A percentile compares a stretch with the other conserved stretches of the same genome.
phyloP scores from a whole-genome alignment of 352 stramenopile genomes.

The Thalassiosira sp. region DNA sequence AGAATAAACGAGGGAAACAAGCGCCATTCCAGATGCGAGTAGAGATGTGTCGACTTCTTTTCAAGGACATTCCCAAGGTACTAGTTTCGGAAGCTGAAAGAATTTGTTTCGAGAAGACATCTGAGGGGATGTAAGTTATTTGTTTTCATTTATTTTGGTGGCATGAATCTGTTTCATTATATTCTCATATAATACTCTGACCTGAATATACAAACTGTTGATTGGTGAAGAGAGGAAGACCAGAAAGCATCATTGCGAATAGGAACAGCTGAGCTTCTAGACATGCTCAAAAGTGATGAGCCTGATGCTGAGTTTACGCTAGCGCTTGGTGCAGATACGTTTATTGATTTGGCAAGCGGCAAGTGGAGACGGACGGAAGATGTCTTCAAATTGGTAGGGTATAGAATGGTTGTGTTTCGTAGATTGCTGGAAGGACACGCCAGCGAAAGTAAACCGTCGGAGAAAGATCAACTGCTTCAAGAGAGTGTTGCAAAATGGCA shows the following conservation, averaged over 20 bases:
- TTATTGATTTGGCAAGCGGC: constrained; percentile 69
- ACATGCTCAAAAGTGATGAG: constrained; percentile 62
- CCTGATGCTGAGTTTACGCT: constrained; percentile 64
- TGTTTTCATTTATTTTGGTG: not conserved
- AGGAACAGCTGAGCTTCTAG: constrained; percentile 74
- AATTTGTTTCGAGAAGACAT: constrained; percentile 53
- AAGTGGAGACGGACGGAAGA: constrained; percentile 76
- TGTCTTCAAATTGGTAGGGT: constrained; percentile 60
- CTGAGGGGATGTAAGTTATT: constrained; percentile 36
- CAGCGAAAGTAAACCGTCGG: not conserved
- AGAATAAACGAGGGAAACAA: constrained; percentile 67
- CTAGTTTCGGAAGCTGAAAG: constrained; percentile 68
- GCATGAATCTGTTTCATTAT: not conserved
- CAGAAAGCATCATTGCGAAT: constrained; percentile 41
- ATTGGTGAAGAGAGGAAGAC: constrained; percentile 20
- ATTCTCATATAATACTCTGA: constrained; percentile 1
- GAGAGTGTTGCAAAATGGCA: constrained; percentile 49
- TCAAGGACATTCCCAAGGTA: constrained; percentile 59
- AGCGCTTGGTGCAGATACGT: constrained; percentile 76
- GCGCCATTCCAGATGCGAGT: constrained; percentile 61
- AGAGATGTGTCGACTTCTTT: constrained; percentile 70
- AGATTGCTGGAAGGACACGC: constrained; percentile 22
- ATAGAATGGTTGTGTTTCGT: constrained; percentile 69
- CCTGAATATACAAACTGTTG: constrained; percentile 1
- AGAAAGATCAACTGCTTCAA: constrained; percentile 32